phyloP scores from a whole-genome alignment of 495 filamentous ascomycete genomes.

The Penicillium desertorum region DNA sequence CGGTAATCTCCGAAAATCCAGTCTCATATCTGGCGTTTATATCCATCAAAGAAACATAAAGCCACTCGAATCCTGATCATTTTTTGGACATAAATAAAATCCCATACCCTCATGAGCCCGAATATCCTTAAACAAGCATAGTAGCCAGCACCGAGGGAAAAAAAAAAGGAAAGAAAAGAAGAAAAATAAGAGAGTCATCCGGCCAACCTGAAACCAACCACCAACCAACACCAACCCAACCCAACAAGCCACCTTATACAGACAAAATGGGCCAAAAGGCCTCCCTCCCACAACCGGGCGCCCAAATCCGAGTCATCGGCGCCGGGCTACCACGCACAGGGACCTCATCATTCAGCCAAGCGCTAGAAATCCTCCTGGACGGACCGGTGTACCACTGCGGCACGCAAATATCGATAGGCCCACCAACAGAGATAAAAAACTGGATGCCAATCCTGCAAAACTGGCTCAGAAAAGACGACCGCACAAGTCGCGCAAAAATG shows the following conservation, averaged over 20 bases:
- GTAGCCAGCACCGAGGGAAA: background rate
- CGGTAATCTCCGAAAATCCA: background rate
- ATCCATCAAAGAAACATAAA: background rate
- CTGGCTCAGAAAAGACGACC: constrained; percentile 9
- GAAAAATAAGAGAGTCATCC: background rate
- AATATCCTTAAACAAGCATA: background rate
- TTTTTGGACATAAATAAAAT: background rate
- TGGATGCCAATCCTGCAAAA: constrained; percentile 16
- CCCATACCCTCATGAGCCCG: background rate
- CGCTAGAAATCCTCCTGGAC: constrained; percentile 43
- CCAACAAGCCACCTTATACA: background rate
- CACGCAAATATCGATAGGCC: constrained; percentile 20
- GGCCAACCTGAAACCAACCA: constrained; percentile 1
- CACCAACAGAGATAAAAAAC: constrained; percentile 14
- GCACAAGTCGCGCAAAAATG: constrained; percentile 1
- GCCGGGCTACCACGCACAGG: constrained; percentile 50
- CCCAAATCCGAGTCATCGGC: constrained; percentile 45
- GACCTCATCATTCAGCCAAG: constrained; percentile 47
- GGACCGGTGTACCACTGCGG: constrained; percentile 24
- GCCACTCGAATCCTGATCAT: background rate
- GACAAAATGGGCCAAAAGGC: constrained; percentile 23
- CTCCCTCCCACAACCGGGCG: constrained; percentile 19
- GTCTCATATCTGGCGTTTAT: constrained; percentile 4
- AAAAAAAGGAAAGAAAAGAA: no score
- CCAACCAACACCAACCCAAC: background rate